Base-by-base conservation (phyloP, 805 yeast species). In the Saccharomycopsis javanensis region DNA sequence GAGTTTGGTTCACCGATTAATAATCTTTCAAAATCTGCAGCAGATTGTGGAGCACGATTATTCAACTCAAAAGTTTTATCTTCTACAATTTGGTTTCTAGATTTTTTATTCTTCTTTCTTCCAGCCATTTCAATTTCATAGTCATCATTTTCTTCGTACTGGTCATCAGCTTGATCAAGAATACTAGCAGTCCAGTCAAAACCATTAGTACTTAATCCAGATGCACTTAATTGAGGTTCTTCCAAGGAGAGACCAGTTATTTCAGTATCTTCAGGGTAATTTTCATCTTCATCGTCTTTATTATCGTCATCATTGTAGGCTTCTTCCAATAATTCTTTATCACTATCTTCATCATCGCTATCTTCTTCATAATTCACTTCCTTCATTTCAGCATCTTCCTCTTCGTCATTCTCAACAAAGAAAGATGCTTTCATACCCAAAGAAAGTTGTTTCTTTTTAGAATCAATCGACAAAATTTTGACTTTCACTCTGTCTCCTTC, bases 121-220 rank as follows among this genome's bases (percentile, higher is more conserved):
- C 27, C 34, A 35, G 23, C 35, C 55, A 66, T 58, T 64, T 75
- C 68, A 64, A 79, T 68, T 57, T 72, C 70, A 23, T 55, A 63
- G 55, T 78, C 80, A 56, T 79, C 85, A 35, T 76, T 78, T 56
- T 79, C 85, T 10, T 80, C 81, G 1, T 78, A 76, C 2, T 75
- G 78, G 18, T 76, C 83, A 59, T 80, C 83, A 18, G 85, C 88
- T 71, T 88, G 95, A 64, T 88, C 96, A 61, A 90, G 75, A 63
- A 88, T 82, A 45, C 88, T 83, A 2, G 96, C 96, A 51, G 96
- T 85, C 99, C 99, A 94, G 70, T 94, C 97, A 65, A 94, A 94
- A 2, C 95, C 95, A 64, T 82, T 83, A 42, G 95, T 85, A 18
- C 90, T 82, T 57, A 94, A 76, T 6, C 96, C 96, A 20, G 67